These are phyloP conservation scores for Ilyonectria destructans DNA, from an alignment of 2,329 filamentous ascomycete genomes.

Conservation along the genomic window DNA sequence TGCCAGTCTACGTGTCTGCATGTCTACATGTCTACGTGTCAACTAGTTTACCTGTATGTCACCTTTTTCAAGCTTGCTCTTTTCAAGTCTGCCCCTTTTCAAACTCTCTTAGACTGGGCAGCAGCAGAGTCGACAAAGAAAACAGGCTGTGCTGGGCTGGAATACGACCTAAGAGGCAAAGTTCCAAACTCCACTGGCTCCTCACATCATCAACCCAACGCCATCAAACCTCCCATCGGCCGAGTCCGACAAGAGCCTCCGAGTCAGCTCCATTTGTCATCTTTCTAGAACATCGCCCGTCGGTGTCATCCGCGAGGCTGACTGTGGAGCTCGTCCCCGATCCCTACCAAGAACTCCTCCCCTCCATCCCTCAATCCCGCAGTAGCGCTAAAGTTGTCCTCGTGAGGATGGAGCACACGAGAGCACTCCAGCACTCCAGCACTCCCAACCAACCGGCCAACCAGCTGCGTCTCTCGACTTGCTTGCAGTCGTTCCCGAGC, in stretches of 20 bases:
- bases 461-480: background rate
- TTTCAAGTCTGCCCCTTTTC: background rate
- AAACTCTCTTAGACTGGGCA: background rate
- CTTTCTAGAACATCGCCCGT: constrained; percentile 45
- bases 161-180: constrained; percentile 22
- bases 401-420: constrained; percentile 21
- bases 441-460: background rate
- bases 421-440: background rate
- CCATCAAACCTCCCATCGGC: constrained; percentile 18
- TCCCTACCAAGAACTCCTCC: constrained; percentile 22
- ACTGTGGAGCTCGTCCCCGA: constrained; percentile 26
- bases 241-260: constrained; percentile 14
- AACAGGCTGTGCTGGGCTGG: constrained; percentile 7
- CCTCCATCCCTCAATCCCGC: constrained; percentile 30
- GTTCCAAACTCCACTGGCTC: background rate
- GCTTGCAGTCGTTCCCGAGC: constrained; percentile 2
- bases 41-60: background rate
- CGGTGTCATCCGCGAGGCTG: constrained; percentile 30
- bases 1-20: background rate
- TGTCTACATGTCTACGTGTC: background rate
- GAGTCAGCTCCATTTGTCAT: constrained; percentile 39
- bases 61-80: background rate
- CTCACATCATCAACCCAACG: background rate
- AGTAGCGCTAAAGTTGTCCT: constrained; percentile 33
- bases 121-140: background rate